phyloP scores from a whole-genome alignment of 1,284 basidiomycete genomes.

The Trametes sp. region DNA sequence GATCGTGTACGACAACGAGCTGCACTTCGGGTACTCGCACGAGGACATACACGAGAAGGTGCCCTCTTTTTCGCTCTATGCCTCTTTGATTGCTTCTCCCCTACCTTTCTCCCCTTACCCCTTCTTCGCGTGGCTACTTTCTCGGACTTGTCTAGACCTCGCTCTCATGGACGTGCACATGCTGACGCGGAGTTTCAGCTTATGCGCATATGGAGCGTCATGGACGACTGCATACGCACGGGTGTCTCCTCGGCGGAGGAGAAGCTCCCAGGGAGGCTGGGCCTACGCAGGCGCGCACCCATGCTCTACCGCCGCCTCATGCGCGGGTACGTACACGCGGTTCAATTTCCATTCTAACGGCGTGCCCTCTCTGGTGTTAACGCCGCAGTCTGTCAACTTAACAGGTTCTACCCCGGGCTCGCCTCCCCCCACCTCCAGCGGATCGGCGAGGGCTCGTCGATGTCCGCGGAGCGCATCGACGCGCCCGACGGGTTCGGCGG shows the following conservation, averaged over 20 bases:
- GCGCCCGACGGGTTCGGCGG: conserved; percentile 46
- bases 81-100: conserved; percentile 4
- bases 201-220: conserved; percentile 87
- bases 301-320: conserved; percentile 89
- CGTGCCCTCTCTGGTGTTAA: neutral
- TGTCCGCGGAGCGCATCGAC: conserved; percentile 42
- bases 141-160: neutral
- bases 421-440: conserved; percentile 50
- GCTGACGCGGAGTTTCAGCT: conserved; percentile 50
- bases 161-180: neutral
- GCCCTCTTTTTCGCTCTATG: conserved; percentile 28
- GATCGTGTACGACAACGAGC: conserved; percentile 96
- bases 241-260: conserved; percentile 85
- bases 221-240: conserved; percentile 92
- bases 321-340: conserved; percentile 67
- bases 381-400: conserved; percentile 17
- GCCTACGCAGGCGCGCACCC: conserved; percentile 82
- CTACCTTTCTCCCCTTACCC: conserved; percentile 7
- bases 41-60: conserved; percentile 83
- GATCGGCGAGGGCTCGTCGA: conserved; percentile 51
- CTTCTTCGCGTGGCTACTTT: conserved; percentile 17
- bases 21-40: conserved; percentile 77
- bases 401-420: conserved; percentile 75
- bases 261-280: conserved; percentile 86
- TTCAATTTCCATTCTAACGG: neutral